phyloP scores from a whole-genome alignment of 257 asterid species.

The Rauvolfia tetraphylla region DNA sequence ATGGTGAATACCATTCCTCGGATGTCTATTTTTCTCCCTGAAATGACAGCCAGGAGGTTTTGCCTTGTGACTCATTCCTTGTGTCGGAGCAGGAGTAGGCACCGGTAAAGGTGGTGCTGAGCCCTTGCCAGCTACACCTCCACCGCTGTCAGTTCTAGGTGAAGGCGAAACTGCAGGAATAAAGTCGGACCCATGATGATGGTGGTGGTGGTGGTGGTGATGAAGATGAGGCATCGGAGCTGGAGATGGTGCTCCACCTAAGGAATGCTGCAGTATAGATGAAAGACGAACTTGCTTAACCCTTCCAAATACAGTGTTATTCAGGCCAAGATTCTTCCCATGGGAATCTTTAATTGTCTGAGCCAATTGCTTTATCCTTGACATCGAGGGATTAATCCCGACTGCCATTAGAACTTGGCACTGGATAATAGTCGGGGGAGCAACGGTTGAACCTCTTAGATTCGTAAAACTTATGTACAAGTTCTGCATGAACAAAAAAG shows the following conservation, averaged over 20 bases:
- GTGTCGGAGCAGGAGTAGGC: conserved; percentile 43
- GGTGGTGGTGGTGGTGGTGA: conserved; percentile 51
- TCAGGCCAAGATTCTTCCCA: conserved; percentile 81
- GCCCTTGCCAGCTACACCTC: conserved; percentile 29
- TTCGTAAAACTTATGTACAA: conserved; percentile 72
- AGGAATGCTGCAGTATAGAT: conserved; percentile 63
- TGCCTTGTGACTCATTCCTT: conserved; percentile 31
- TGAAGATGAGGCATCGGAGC: conserved; percentile 45
- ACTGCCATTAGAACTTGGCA: conserved; percentile 72
- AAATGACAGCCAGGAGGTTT: conserved; percentile 61
- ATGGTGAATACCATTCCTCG: conserved; percentile 42
- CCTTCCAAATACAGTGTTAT: conserved; percentile 85
- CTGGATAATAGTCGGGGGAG: conserved; percentile 67
- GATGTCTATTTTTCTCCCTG: conserved; percentile 40
- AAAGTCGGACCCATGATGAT: conserved; percentile 27
- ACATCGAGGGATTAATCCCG: conserved; percentile 59
- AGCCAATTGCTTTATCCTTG: conserved; percentile 91
- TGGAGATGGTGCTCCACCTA: conserved; percentile 50
- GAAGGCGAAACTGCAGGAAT: conserved; percentile 72
- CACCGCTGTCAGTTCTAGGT: conserved; percentile 35
- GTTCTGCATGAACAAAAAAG: conserved; percentile 53
- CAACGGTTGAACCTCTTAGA: conserved; percentile 71
- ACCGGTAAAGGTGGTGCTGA: conserved; percentile 39
- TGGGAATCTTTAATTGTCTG: conserved; percentile 69
- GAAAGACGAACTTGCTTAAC: conserved; percentile 95